Percentiles rank a stretch among this genome's conserved stretches.
These are phyloP conservation scores for Picea glauca DNA, from an alignment of 75 land plant genomes.

Conservation along the genomic window DNA sequence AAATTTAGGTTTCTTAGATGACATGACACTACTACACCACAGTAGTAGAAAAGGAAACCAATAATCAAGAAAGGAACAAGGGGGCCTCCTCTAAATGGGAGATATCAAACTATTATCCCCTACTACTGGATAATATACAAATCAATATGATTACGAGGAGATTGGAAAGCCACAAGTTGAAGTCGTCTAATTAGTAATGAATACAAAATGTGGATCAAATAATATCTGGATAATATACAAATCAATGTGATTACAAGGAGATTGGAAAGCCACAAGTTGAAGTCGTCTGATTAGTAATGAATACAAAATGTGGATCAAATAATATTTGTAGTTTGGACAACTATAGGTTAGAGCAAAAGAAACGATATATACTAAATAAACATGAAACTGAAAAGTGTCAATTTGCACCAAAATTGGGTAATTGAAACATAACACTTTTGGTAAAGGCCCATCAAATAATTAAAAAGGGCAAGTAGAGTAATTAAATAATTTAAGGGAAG, in stretches of 20 bases:
- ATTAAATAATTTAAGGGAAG: constrained; percentile 43
- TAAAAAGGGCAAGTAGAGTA: background rate
- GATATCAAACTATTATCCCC: background rate
- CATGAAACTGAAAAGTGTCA: background rate
- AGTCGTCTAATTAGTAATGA: no score
- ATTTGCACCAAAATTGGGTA: background rate
- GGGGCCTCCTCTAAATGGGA: background rate
- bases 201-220: background rate
- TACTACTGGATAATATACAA: background rate
- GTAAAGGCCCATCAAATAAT: no score
- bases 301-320: background rate
- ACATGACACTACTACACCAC: background rate
- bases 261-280: background rate
- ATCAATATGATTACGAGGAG: no score
- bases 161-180: no score
- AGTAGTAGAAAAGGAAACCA: background rate
- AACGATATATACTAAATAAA: background rate
- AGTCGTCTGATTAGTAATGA: background rate
- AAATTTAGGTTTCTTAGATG: background rate
- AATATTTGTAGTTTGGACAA: background rate
- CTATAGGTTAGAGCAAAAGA: background rate
- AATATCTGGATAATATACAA: background rate
- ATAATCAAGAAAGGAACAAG: background rate
- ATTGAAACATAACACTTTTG: background rate
- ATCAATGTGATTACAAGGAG: background rate